A percentile compares a stretch with the other conserved stretches of the same genome.
These are phyloP conservation scores for Barbarea vulgaris DNA, from an alignment of 345 rosid genomes.

Conservation along the genomic window DNA sequence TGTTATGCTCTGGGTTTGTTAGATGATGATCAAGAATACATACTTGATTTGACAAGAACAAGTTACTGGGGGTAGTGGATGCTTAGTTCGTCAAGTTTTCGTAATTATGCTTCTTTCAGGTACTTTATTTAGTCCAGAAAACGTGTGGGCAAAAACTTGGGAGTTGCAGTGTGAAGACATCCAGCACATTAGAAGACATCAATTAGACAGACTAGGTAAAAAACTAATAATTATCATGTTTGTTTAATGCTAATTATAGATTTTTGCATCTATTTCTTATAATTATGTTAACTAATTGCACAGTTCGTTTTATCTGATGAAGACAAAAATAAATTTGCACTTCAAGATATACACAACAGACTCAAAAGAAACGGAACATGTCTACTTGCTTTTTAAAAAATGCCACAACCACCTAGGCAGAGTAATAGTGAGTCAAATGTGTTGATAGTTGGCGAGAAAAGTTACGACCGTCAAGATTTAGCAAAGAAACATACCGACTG, in stretches of 20 bases:
- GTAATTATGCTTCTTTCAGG: background rate
- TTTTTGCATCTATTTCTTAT: too few relatives aligned
- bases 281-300: background rate
- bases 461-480: background rate
- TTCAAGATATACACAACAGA: background rate
- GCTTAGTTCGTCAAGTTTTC: background rate
- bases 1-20: background rate
- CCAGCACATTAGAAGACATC: rapidly evolving
- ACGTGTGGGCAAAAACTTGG: background rate
- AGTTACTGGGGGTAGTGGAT: background rate
- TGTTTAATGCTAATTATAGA: too few relatives aligned
- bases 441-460: background rate
- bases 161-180: background rate
- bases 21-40: background rate
- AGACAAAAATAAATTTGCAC: background rate
- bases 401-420: background rate
- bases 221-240: too few relatives aligned
- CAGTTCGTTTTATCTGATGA: background rate
- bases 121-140: background rate
- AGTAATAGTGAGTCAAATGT: too few relatives aligned
- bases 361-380: background rate
- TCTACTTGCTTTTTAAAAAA: background rate
- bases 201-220: background rate
- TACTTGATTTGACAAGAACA: background rate
- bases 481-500: background rate